phyloP scores from a whole-genome alignment of 768 basidiomycete genomes.

The Leccinum imitatum region DNA sequence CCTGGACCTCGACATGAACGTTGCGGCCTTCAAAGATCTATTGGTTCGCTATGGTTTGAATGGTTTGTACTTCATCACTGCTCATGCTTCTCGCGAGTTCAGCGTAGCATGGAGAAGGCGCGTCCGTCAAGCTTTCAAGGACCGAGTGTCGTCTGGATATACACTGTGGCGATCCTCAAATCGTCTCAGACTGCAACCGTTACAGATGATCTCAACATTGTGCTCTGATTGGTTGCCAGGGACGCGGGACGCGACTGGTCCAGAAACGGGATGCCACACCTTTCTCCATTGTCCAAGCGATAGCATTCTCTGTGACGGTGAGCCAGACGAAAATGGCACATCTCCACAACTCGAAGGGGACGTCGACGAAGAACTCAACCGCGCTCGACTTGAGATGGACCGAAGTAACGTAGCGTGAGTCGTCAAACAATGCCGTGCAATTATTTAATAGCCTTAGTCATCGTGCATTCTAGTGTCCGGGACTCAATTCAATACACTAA shows the following conservation, averaged over 20 bases:
- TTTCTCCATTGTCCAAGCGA: background rate
- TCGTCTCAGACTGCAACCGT: too few species aligned
- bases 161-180: slow-evolving; percentile 47
- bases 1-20: slow-evolving; percentile 74
- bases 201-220: too few species aligned
- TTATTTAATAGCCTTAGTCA: background rate
- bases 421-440: background rate
- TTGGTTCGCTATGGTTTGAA: slow-evolving; percentile 65
- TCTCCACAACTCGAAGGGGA: slow-evolving; percentile 8
- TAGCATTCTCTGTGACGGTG: background rate
- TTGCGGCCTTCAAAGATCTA: slow-evolving; percentile 68
- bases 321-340: slow-evolving; percentile 4
- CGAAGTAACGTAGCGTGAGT: slow-evolving; percentile 64
- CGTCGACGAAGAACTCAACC: slow-evolving; percentile 21
- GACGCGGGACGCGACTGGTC: too few species aligned
- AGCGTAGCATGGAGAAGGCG: slow-evolving; percentile 71
- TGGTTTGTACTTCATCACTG: slow-evolving; percentile 53
- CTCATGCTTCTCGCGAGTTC: slow-evolving; percentile 73
- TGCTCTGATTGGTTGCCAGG: too few species aligned
- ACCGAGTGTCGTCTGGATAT: slow-evolving; percentile 70
- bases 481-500: slow-evolving; percentile 61
- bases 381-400: slow-evolving; percentile 48
- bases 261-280: background rate
- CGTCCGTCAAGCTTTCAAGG: slow-evolving; percentile 48
- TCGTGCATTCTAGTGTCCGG: slow-evolving; percentile 40